phyloP scores from a whole-genome alignment of 2,329 filamentous ascomycete species.

The Paraconiothyrium sp. region DNA sequence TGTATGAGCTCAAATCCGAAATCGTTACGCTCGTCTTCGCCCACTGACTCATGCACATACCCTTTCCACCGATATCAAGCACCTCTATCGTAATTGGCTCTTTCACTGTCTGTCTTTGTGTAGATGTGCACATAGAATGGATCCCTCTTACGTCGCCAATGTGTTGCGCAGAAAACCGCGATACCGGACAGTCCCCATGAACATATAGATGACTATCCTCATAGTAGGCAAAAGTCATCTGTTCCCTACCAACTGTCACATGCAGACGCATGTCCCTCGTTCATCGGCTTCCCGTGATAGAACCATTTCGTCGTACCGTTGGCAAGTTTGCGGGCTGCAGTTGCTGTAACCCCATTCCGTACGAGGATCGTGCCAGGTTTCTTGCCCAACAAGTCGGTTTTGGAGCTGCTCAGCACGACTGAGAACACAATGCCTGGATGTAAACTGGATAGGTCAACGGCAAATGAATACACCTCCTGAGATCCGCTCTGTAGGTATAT shows the following conservation, averaged over 20 bases:
- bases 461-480: slow-evolving; percentile 16
- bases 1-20: slow-evolving; percentile 16
- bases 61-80: slow-evolving; percentile 17
- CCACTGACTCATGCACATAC: slow-evolving; percentile 15
- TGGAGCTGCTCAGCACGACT: slow-evolving; percentile 8
- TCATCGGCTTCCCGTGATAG: slow-evolving; percentile 21
- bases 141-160: slow-evolving; percentile 18
- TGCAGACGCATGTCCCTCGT: slow-evolving; percentile 19
- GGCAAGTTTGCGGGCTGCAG: slow-evolving; percentile 13
- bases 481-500: slow-evolving; percentile 17
- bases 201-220: slow-evolving; percentile 16
- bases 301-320: slow-evolving; percentile 13
- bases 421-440: slow-evolving; percentile 13
- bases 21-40: slow-evolving; percentile 15
- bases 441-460: slow-evolving; percentile 15
- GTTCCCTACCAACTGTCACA: slow-evolving; percentile 17
- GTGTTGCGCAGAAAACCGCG: slow-evolving; percentile 12
- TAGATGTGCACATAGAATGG: slow-evolving; percentile 14
- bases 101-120: slow-evolving; percentile 10
- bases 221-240: slow-evolving; percentile 19
- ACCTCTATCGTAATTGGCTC: slow-evolving; percentile 9
- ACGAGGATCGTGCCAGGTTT: slow-evolving; percentile 13
- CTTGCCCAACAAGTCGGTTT: slow-evolving; percentile 11
- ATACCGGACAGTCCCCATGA: slow-evolving; percentile 11
- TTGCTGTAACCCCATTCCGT: slow-evolving; percentile 17